Conservation (phyloP, 1,139 yeast genomes). For the Chernovozyma aurita region DNA sequence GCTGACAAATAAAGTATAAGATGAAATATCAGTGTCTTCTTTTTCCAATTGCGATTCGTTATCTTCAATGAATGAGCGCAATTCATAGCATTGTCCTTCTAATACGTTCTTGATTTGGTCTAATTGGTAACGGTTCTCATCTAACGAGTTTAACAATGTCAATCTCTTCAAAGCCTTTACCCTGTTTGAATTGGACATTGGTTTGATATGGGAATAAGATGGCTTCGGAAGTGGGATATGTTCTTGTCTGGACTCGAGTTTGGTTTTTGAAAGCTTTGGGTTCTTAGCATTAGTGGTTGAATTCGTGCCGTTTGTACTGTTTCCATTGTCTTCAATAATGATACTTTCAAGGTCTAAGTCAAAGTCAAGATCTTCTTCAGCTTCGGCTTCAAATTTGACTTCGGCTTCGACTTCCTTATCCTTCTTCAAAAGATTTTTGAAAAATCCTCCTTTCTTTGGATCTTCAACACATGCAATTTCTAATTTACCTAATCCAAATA, state of each 20-base stretch:
- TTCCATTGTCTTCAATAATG: slow-evolving; percentile 4
- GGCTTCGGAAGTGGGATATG: slow-evolving; percentile 22
- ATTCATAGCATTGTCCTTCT: slow-evolving; percentile 55
- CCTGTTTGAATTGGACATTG: slow-evolving; percentile 41
- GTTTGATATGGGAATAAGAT: slow-evolving; percentile 37
- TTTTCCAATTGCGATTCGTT: slow-evolving; percentile 33
- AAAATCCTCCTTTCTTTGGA: slow-evolving; percentile 18
- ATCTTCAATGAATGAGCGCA: slow-evolving; percentile 50
- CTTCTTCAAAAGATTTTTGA: slow-evolving; percentile 24
- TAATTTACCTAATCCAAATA: slow-evolving; percentile 41
- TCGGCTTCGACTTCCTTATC: slow-evolving; percentile 13
- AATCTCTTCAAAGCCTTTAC: slow-evolving; percentile 26
- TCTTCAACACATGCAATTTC: slow-evolving; percentile 35
- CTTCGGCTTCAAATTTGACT: slow-evolving; percentile 11
- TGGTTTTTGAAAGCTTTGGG: slow-evolving; percentile 13
- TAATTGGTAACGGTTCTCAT: slow-evolving; percentile 40
- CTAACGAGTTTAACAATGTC: slow-evolving; percentile 36
- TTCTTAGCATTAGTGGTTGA: slow-evolving; percentile 15
- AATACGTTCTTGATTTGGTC: slow-evolving; percentile 51
- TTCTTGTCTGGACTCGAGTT: slow-evolving; percentile 12
- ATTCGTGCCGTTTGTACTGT: slow-evolving; percentile 16
- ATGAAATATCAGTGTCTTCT: slow-evolving; percentile 29
- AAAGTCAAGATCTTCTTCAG: slow-evolving; percentile 5
- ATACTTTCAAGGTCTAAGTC: background rate
- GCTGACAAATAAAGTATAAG: slow-evolving; percentile 24